Evolutionary conservation across 108 stramenopile species (phyloP).

Genomic region (Nitzschia sp.): DNA sequence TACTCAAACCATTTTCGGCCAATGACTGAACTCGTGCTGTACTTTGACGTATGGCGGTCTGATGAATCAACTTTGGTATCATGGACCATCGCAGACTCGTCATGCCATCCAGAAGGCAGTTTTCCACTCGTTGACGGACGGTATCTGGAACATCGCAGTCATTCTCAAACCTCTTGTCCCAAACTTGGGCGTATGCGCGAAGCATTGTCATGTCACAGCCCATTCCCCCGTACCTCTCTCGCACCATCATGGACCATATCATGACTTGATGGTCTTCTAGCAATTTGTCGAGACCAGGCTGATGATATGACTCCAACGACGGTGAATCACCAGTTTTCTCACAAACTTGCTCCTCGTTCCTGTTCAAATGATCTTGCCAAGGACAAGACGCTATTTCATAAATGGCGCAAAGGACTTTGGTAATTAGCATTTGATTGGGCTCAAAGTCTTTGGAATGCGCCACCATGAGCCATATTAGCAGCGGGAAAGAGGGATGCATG

Average conservation of each 20-base stretch:
- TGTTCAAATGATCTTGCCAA: conserved; percentile 42
- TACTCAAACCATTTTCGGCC: conserved; percentile 22
- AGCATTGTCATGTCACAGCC: conserved; percentile 75
- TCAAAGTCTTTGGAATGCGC: conserved; percentile 80
- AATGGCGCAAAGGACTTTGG: conserved; percentile 61
- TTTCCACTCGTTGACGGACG: neutral
- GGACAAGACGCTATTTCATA: conserved; percentile 84
- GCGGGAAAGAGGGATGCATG: conserved; percentile 79
- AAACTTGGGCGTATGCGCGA: conserved; percentile 46
- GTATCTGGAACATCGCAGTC: conserved; percentile 3
- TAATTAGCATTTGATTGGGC: conserved; percentile 27
- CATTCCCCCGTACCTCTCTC: conserved; percentile 85
- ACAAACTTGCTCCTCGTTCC: neutral
- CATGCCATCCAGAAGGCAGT: neutral
- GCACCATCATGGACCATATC: conserved; percentile 67
- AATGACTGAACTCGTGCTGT: neutral
- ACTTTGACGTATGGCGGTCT: conserved; percentile 17
- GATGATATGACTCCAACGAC: neutral
- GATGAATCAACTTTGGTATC: conserved; percentile 20
- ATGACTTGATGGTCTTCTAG: conserved; percentile 29
- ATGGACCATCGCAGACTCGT: conserved; percentile 15
- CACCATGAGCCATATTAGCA: conserved; percentile 91
- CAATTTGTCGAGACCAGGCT: neutral
- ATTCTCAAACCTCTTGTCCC: conserved; percentile 56
- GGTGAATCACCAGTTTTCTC: neutral